Evolutionary conservation across 2,329 filamentous ascomycete species (phyloP).

Genomic region (Emergomyces pasteurianus): DNA sequence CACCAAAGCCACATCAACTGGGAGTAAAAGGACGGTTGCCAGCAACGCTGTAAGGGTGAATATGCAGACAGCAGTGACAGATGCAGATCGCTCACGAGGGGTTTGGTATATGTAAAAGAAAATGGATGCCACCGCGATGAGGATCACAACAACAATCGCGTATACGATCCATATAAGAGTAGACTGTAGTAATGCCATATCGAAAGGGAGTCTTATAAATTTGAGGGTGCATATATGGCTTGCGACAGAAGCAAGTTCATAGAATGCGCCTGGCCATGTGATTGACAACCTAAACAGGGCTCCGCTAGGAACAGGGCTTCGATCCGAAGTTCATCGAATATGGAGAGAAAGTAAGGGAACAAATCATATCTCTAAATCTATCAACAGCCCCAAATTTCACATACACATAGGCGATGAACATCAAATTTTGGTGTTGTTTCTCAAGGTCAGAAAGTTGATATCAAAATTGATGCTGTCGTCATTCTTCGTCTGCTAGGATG

Average conservation of each 20-base stretch:
- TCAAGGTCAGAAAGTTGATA: background rate
- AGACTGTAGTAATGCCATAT: slow-evolving; percentile 64
- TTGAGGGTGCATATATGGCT: background rate
- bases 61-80: slow-evolving; percentile 75
- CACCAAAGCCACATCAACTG: slow-evolving; percentile 89
- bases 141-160: slow-evolving; percentile 64
- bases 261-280: background rate
- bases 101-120: slow-evolving; percentile 90
- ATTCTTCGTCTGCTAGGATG: background rate
- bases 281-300: too few species aligned
- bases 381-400: background rate
- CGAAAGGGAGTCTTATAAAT: background rate
- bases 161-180: slow-evolving; percentile 94
- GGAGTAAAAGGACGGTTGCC: slow-evolving; percentile 81
- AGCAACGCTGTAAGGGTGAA: slow-evolving; percentile 77
- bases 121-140: slow-evolving; percentile 64
- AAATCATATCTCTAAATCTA: background rate
- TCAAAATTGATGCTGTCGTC: background rate
- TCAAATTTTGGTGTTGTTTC: background rate
- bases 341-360: too few species aligned
- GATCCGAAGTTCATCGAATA: background rate
- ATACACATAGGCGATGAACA: background rate
- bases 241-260: background rate
- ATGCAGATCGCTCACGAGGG: slow-evolving; percentile 68
- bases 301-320: background rate